Base-by-base conservation (phyloP, 768 basidiomycete genomes). In the Leccinum fibrillosum region DNA sequence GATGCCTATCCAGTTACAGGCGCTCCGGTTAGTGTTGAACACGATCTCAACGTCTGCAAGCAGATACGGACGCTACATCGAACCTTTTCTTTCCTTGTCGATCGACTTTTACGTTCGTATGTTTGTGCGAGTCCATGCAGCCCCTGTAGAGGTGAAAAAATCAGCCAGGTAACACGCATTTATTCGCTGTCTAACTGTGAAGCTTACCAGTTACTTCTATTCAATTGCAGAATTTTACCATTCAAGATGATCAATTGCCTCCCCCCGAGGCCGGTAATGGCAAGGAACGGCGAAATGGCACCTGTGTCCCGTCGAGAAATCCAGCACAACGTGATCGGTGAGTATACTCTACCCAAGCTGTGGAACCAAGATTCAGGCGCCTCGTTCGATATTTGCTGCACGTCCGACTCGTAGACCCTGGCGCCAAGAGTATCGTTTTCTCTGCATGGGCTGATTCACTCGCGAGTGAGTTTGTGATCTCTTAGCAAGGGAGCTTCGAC, bases 51-150 rank as follows among this genome's bases (percentile, higher is more conserved):
- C 88, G 1, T 87, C 94, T 3, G 97, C 97, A 1, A 84, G 89
- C 23, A 83, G 94, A 66, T 98, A 98, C 68, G 96, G 97, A 4
- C 86, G 94, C 42, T 90, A 88, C 68, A 92, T 99, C 60, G 82
- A 89, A 63, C 97, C 97, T 10, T 75, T 97, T 7, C 74, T 97
- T 4, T 94, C 90, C 0, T 78, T 99, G 32, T 96, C 93, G 15
- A 96, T 99, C 67, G 97, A 99, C 66, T 99, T 98, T 72, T 99
- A 99, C 71, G 87, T 97, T 25, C 88, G 97, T 4, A 67, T 98
- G 19, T 99, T 98, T 66, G 84, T 98, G 15, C 85, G 89, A 10
- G 77, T 99, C 5, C 77, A 83, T 53, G 80, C 87, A 0, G 78
- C 86, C 3, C 88, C 94, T 0, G 72, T 87, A 26, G 86, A 94